Evolutionary conservation across 2,329 filamentous ascomycete species (phyloP), one percentile per base, ranked within the genome.

Genomic region (Claviceps purpurea): DNA sequence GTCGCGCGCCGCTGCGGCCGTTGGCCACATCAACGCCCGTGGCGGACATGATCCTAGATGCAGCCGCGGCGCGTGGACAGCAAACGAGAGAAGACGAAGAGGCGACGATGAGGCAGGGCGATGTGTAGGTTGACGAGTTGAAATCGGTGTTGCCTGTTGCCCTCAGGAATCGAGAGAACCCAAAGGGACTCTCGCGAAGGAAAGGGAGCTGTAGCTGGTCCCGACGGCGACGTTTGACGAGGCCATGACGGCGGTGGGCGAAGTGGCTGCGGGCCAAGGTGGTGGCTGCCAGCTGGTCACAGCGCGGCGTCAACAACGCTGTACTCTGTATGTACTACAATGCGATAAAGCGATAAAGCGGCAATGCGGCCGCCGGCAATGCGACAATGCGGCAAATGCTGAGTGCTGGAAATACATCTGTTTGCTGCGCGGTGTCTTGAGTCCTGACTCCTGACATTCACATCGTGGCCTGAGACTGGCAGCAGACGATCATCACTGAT

Each of bases 11-110:
- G 58, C 41, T 11, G n/a, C 42, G 57, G 56, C 61, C 62, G 55
- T 57, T 62, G 51, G 60, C 57, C 52, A 60, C 59, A 55, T 66
- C 62, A 55, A 62, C 59, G 56, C 64, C 65, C 47, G 70, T 73
- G 49, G 70, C 65, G 56, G 70, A 48, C 47, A 45, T 69, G 54
- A 69, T 70, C 71, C 73, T 72, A 3, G 50, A 49, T 53, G 49
- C 43, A 46, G 34, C 39, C 30, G 38, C 38, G 26, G 18, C 39
- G n/a, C 8, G 39, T 20, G 26, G 6, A 24, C 38, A n/a, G 40
- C 45, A 44, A 22, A 4, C 13, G 13, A 13, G 20, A 10, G 24
- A 46, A 22, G 7, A 22, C 38, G 14, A 11, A 14, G 18, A 38
- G n/a, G 46, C 10, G 46, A 14, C 4, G 16, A 46, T 2, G 44